Percentiles rank a stretch among this genome's conserved stretches.
Evolutionary conservation across 2,329 filamentous ascomycete genomes (phyloP).

Genomic region (Talaromyces sp.): DNA sequence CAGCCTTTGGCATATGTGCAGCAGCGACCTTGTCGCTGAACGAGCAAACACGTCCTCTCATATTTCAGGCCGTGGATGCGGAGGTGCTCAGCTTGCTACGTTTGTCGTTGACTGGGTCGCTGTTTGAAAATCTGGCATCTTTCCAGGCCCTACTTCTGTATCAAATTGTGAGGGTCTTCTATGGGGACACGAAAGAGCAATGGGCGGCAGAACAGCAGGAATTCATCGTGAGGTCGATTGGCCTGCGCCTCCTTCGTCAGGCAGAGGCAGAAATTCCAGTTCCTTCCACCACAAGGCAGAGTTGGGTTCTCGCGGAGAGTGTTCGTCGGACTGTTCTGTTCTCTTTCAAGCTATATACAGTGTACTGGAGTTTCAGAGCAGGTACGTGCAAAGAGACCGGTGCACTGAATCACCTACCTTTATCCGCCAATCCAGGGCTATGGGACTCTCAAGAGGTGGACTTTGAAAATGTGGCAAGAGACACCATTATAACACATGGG

Average conservation of each 20-base stretch:
- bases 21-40: background rate
- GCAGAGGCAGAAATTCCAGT: background rate
- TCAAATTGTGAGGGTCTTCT: conserved; percentile 9
- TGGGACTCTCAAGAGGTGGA: background rate
- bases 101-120: background rate
- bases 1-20: conserved; percentile 3
- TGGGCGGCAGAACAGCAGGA: background rate
- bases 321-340: conserved; percentile 10
- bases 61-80: background rate
- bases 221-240: background rate
- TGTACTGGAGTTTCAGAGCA: conserved; percentile 7
- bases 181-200: conserved; percentile 7
- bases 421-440: conserved; percentile 1
- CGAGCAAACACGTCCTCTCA: background rate
- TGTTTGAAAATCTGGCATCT: background rate
- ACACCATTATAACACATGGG: background rate
- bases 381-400: conserved; percentile 7
- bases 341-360: conserved; percentile 3
- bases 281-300: conserved; percentile 2
- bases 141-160: conserved; percentile 10
- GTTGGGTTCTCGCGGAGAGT: conserved; percentile 11
- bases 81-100: background rate
- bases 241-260: conserved; percentile 2
- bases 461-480: background rate
- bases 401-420: conserved; percentile 3